phyloP scores from a whole-genome alignment of 345 rosid species.

The Eucalyptus rudis region DNA sequence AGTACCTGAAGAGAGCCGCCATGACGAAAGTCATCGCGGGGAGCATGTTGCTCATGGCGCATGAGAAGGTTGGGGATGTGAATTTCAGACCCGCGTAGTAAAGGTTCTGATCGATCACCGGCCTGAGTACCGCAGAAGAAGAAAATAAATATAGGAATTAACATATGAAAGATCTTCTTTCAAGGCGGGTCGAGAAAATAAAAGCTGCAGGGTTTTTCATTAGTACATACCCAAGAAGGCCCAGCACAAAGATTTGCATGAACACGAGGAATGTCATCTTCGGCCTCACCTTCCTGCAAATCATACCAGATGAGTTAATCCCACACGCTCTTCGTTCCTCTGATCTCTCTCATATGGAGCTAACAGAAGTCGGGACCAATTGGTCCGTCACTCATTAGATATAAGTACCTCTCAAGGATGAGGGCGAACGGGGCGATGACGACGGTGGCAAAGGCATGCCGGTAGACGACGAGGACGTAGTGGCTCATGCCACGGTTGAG shows the following conservation, averaged over 20 bases:
- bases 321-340: background rate
- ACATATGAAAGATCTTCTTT: background rate
- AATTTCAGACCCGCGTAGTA: conserved; percentile 80
- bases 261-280: conserved; percentile 63
- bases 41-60: conserved; percentile 91
- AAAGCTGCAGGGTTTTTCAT: no score
- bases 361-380: background rate
- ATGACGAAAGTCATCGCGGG: conserved; percentile 78
- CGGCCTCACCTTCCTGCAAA: conserved; percentile 66
- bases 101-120: conserved; percentile 92
- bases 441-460: conserved; percentile 59
- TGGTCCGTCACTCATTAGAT: no score
- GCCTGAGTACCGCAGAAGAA: conserved; percentile 19
- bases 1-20: conserved; percentile 46
- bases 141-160: background rate
- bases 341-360: background rate
- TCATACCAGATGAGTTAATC: background rate
- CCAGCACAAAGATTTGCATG: conserved; percentile 68
- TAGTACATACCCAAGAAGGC: conserved; percentile 72
- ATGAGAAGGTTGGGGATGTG: conserved; percentile 87
- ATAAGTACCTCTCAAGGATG: conserved; percentile 37
- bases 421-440: conserved; percentile 56
- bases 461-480: conserved; percentile 58
- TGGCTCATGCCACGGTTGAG: conserved; percentile 75
- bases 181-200: background rate